Evolutionary conservation across 768 basidiomycete species (phyloP).

Genomic region (Hericium alpestre): DNA sequence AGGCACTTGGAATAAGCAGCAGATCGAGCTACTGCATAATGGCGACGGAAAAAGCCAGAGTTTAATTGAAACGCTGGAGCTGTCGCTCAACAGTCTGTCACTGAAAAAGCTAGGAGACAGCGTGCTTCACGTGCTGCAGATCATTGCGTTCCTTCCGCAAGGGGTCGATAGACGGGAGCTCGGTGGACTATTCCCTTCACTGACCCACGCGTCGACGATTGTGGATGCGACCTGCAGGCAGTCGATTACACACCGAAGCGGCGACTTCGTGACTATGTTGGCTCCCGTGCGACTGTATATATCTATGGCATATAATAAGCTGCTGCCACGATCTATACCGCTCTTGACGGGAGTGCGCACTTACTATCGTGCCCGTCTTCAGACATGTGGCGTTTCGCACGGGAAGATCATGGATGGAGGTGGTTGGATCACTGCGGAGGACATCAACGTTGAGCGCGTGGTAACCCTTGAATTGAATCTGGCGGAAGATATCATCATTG

Average conservation of each 20-base stretch:
- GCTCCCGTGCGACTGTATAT: not conserved
- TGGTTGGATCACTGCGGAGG: not conserved
- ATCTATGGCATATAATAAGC: not conserved
- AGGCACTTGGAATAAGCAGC: not conserved
- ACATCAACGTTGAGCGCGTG: not conserved
- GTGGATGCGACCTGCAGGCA: not conserved
- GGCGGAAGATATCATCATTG: constrained; percentile 19
- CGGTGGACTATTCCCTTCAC: not conserved
- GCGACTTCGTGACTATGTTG: not conserved
- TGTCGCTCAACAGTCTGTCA: not conserved
- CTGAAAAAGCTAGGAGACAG: not conserved
- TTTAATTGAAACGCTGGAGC: not conserved
- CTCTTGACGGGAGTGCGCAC: not conserved
- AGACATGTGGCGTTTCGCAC: too few species aligned
- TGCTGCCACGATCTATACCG: not conserved
- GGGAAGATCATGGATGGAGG: not conserved
- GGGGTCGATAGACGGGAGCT: not conserved
- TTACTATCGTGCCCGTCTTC: not conserved
- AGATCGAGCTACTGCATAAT: not conserved
- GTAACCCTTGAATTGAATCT: not conserved
- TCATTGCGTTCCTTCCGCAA: not conserved
- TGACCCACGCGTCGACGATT: not conserved
- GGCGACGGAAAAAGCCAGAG: not conserved
- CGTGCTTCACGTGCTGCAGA: not conserved
- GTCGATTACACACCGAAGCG: not conserved